Percentiles rank a stretch among this genome's conserved stretches.
Evolutionary conservation across 2,329 filamentous ascomycete genomes (phyloP).

Genomic region (Ophiognomonia clavigignenti-juglandacearum): DNA sequence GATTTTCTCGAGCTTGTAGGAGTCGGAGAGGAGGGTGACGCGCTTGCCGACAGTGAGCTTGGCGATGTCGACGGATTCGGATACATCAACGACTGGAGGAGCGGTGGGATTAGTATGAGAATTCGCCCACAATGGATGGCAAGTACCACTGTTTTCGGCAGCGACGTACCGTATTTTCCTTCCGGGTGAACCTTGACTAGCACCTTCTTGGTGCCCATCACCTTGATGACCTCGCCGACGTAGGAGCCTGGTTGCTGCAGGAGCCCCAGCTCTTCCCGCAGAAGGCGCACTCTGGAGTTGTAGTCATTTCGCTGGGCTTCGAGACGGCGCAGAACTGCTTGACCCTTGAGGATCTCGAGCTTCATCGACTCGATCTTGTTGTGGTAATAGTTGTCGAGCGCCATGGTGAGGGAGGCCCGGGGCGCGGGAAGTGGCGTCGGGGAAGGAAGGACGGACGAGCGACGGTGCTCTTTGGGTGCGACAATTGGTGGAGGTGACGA

Average conservation of each 20-base stretch:
- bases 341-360: constrained; percentile 99
- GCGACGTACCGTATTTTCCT: constrained; percentile 88
- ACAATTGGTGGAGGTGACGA: not conserved
- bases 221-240: constrained; percentile 99
- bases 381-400: constrained; percentile 98
- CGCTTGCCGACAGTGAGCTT: constrained; percentile 98
- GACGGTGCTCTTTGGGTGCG: not conserved
- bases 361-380: constrained; percentile 99
- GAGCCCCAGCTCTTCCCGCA: constrained; percentile 91
- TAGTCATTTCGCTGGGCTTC: constrained; percentile 99
- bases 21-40: constrained; percentile 92
- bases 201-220: constrained; percentile 99
- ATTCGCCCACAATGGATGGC: too few relatives aligned
- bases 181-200: constrained; percentile 98
- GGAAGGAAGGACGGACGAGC: not conserved
- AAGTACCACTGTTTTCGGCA: not conserved
- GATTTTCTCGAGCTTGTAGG: constrained; percentile 98
- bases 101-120: constrained; percentile 16
- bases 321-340: constrained; percentile 87
- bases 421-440: constrained; percentile 12
- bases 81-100: constrained; percentile 82
- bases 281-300: constrained; percentile 92
- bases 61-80: constrained; percentile 86
- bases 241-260: constrained; percentile 97
- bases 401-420: constrained; percentile 61